phyloP scores from a whole-genome alignment of 495 filamentous ascomycete genomes.

The Aspergillus asperescens region DNA sequence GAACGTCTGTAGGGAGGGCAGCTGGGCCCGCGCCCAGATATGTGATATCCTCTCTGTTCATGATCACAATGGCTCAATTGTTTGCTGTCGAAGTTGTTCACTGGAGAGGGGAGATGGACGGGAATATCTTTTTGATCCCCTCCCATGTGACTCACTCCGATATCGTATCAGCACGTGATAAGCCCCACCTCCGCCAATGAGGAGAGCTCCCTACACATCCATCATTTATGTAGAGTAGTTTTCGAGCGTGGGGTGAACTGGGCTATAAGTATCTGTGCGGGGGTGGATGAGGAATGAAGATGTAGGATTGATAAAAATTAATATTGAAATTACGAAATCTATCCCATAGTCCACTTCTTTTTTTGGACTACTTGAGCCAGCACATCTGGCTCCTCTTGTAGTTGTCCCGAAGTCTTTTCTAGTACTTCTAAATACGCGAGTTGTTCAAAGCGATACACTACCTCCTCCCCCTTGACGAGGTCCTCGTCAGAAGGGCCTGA shows the following conservation, averaged over 20 bases:
- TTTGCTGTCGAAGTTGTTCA: background rate
- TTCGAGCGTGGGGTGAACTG: background rate
- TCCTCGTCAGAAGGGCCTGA: background rate
- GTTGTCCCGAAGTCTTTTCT: background rate
- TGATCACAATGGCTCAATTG: constrained; percentile 12
- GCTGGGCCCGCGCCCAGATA: constrained; percentile 90
- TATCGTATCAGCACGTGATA: constrained; percentile 1
- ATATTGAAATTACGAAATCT: too few relatives aligned
- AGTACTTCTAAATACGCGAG: constrained; percentile 2
- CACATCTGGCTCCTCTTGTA: background rate
- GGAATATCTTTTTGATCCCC: constrained; percentile 2
- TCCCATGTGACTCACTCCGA: constrained; percentile 14
- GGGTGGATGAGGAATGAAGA: too few relatives aligned
- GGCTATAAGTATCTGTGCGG: too few relatives aligned
- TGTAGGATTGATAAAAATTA: too few relatives aligned
- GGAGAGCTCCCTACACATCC: background rate
- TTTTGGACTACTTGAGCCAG: background rate
- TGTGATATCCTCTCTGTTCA: constrained; percentile 54
- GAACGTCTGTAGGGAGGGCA: constrained; percentile 68
- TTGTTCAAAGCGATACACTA: constrained; percentile 1
- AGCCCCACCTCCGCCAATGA: background rate
- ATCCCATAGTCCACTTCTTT: constrained; percentile 2
- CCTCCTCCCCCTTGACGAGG: background rate
- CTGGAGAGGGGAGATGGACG: background rate
- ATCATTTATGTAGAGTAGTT: background rate